Evolutionary conservation across 1,284 basidiomycete genomes (phyloP).

Genomic region (Boletus albobrunnescens): DNA sequence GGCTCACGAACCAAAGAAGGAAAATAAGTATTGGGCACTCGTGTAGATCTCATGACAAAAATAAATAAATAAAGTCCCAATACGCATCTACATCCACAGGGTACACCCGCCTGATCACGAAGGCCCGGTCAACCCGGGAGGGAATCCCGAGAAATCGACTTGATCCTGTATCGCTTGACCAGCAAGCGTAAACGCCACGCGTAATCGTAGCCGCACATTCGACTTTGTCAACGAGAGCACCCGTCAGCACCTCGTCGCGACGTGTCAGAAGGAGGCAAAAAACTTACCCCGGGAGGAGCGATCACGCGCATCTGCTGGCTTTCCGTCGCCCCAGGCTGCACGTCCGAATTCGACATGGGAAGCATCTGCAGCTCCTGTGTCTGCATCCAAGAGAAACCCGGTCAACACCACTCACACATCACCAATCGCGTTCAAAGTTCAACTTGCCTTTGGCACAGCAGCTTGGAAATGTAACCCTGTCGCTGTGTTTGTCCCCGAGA

Average conservation of each 20-base stretch:
- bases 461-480: slow-evolving; percentile 89
- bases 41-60: slow-evolving; percentile 21
- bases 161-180: slow-evolving; percentile 84
- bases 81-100: slow-evolving; percentile 11
- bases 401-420: neutral
- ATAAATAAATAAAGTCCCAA: slow-evolving; percentile 7
- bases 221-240: slow-evolving; percentile 45
- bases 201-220: slow-evolving; percentile 78
- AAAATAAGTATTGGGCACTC: slow-evolving; percentile 10
- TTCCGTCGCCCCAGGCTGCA: slow-evolving; percentile 77
- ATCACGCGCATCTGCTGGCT: slow-evolving; percentile 95
- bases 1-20: neutral
- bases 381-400: slow-evolving; percentile 41
- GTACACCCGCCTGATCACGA: slow-evolving; percentile 7
- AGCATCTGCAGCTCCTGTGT: slow-evolving; percentile 98
- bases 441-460: slow-evolving; percentile 88
- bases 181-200: slow-evolving; percentile 72
- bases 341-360: slow-evolving; percentile 86
- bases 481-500: slow-evolving; percentile 49
- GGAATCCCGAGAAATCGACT: slow-evolving; percentile 91
- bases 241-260: slow-evolving; percentile 6
- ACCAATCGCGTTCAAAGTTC: neutral
- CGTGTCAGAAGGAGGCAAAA: neutral
- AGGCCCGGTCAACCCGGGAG: slow-evolving; percentile 65
- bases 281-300: slow-evolving; percentile 80